These are phyloP conservation scores for Alnus rubra DNA, from an alignment of 306 rosid genomes.

Conservation along the genomic window DNA sequence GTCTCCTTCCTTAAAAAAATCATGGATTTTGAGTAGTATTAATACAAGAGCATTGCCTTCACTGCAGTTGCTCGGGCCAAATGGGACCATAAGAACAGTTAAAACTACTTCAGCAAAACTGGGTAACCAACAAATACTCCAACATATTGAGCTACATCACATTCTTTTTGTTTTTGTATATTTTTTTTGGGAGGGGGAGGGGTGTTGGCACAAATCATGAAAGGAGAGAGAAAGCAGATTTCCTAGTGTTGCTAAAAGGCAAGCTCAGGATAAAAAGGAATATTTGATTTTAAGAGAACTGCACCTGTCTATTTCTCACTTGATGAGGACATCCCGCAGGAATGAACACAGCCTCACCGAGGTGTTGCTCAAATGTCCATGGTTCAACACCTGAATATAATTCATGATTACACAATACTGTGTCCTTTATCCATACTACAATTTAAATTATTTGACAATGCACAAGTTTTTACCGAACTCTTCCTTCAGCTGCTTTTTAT, in stretches of 20 bases:
- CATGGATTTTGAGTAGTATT: no score
- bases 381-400: conserved; percentile 55
- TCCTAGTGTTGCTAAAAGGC: neutral
- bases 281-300: neutral
- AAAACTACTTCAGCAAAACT: neutral
- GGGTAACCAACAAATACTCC: neutral
- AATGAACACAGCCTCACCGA: conserved; percentile 68
- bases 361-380: conserved; percentile 71
- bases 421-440: neutral
- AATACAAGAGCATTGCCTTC: no score
- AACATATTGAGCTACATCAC: neutral
- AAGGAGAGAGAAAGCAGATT: neutral
- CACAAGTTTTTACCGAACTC: conserved; percentile 53
- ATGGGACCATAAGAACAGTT: no score
- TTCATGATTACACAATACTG: conserved; percentile 10
- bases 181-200: neutral
- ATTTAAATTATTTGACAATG: conserved; percentile 11
- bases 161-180: neutral
- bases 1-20: no score
- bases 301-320: conserved; percentile 66
- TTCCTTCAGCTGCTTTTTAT: conserved; percentile 58
- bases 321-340: conserved; percentile 80
- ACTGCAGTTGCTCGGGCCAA: no score
- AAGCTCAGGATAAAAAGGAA: neutral
- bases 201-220: neutral